A percentile compares a stretch with the other conserved stretches of the same genome.
These are phyloP conservation scores for Bauhinia variegata DNA, from an alignment of 306 rosid species.

Conservation along the genomic window DNA sequence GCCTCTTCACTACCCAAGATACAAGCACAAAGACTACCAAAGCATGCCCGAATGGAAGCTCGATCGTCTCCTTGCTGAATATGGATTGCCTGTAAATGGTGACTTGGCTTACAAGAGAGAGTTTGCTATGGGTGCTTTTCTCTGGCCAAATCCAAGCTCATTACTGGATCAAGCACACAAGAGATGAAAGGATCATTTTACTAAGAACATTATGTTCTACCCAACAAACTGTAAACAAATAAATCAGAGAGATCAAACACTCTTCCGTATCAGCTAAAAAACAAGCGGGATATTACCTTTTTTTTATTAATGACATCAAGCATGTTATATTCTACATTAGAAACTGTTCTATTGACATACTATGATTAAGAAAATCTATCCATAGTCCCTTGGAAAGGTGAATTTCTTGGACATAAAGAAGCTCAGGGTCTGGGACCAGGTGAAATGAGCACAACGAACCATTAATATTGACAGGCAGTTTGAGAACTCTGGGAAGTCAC, in stretches of 20 bases:
- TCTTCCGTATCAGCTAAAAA: too few species aligned
- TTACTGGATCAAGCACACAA: not conserved
- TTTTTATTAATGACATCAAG: too few species aligned
- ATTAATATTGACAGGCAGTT: conserved; percentile 38
- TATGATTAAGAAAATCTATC: conserved; percentile 36
- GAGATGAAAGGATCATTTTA: too few species aligned
- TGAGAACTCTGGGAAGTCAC: conserved; percentile 15
- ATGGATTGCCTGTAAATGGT: conserved; percentile 65
- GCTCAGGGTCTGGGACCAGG: conserved; percentile 21
- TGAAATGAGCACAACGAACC: conserved; percentile 12
- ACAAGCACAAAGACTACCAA: conserved; percentile 65
- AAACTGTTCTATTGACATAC: conserved; percentile 41
- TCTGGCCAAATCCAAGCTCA: too few species aligned
- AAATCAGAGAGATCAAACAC: too few species aligned
- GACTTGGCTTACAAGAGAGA: conserved; percentile 71
- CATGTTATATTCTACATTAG: conserved; percentile 42
- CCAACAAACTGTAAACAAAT: too few species aligned
- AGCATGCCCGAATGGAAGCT: conserved; percentile 86
- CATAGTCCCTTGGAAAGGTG: conserved; percentile 26
- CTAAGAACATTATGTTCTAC: too few species aligned
- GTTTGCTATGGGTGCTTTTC: conserved; percentile 82
- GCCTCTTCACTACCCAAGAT: conserved; percentile 84
- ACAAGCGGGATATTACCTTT: too few species aligned
- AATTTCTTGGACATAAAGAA: conserved; percentile 11
- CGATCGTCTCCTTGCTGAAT: conserved; percentile 64